Evolutionary conservation across 1,284 basidiomycete species (phyloP).

Genomic region (Porphyrellus sp.): DNA sequence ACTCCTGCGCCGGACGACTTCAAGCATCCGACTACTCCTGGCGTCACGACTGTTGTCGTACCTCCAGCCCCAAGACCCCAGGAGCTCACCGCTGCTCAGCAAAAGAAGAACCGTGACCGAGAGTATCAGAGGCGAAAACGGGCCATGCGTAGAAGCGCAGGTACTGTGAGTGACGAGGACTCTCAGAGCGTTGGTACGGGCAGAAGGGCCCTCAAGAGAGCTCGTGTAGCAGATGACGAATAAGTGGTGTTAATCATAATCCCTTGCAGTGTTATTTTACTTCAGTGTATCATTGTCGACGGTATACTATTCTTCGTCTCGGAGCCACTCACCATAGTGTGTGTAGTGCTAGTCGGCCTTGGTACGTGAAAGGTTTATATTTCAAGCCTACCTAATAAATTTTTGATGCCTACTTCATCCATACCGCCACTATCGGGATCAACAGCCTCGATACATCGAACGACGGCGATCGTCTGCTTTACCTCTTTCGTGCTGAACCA

Average conservation of each 20-base stretch:
- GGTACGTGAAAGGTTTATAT: constrained; percentile 34
- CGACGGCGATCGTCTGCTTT: constrained; percentile 63
- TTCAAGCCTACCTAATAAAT: constrained; percentile 55
- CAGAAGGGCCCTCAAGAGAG: constrained; percentile 58
- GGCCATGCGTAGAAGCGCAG: constrained; percentile 57
- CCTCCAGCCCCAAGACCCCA: constrained; percentile 65
- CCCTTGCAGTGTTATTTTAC: constrained; percentile 1
- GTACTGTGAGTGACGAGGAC: constrained; percentile 68
- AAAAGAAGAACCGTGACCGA: constrained; percentile 68
- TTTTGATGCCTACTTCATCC: constrained; percentile 50
- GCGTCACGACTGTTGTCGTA: constrained; percentile 66
- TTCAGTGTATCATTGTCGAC: constrained; percentile 6
- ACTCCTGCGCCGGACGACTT: constrained; percentile 56
- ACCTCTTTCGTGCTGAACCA: constrained; percentile 73
- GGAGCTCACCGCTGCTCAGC: constrained; percentile 64
- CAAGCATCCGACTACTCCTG: constrained; percentile 58
- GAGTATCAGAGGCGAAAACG: constrained; percentile 75
- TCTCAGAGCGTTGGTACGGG: constrained; percentile 48
- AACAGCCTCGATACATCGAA: constrained; percentile 68
- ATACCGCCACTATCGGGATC: constrained; percentile 65
- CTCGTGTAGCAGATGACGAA: constrained; percentile 56
- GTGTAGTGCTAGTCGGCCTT: too few relatives aligned
- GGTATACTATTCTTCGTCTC: not conserved
- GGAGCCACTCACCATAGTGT: not conserved
- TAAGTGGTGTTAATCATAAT: constrained; percentile 20